Base-by-base conservation (phyloP, 129 eudicot species). In the Lonicera japonica region DNA sequence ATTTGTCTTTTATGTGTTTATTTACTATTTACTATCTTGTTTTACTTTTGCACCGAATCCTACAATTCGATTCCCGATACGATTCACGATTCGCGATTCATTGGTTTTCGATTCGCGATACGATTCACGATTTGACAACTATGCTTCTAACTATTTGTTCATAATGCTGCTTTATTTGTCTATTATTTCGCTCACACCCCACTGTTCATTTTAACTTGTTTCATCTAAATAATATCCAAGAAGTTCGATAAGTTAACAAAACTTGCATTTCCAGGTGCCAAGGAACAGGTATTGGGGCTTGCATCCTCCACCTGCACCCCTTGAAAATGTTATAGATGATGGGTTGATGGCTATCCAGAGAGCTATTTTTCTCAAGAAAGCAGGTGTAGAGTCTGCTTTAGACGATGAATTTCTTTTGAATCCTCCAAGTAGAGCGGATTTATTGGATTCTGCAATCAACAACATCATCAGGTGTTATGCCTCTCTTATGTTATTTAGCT, bases 241-340 rank as follows among this genome's bases (percentile, higher is more conserved):
- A 50, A 34, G 5, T 34, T 65, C 51, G 16, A n/a, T 8, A 4
- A 13, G 21, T 34, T 20, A 36, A 14, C 40, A 34, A 38, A 16
- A 34, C 15, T 61, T 71, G 47, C 16, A 63, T 54, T 62, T 55
- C 48, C 76, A 94, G 99, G 99, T 85, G 40, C 96, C 96, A 45
- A 83, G 96, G 67, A 88, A 88, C 45, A 83, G 96, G 29, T 94
- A 94, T 66, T 88, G 99, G 99, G 96, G 96, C 51, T 76, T 94
- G 79, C 99, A 88, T 66, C 99, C 99, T 64, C 99, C 99, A 23
- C 99, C 99, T 29, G 60, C 81, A 62, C 83, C 78, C 58, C 77
- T 94, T 19, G 99, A 94, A 78, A 84, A 77, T 70, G 96, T 94
- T 59, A 78, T 94, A 41, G 99, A 94, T 58, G 87, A 85, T 68